Evolutionary conservation across 2,329 filamentous ascomycete genomes (phyloP), one percentile per base, ranked within the genome.

Genomic region (Cercospora sp.): DNA sequence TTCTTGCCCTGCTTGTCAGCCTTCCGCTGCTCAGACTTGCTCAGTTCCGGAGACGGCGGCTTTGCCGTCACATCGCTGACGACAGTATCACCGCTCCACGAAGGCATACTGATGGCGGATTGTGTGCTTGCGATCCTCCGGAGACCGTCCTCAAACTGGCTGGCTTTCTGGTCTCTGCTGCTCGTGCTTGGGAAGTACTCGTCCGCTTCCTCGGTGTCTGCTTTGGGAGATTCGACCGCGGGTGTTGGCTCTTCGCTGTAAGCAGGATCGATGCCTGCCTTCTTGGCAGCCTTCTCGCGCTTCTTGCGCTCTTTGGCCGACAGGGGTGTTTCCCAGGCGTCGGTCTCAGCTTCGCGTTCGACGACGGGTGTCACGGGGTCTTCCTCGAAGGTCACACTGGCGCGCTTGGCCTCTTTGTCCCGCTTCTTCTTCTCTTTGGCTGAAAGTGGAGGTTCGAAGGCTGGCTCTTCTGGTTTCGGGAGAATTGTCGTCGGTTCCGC

Each of bases 391-490:
- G 67, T 60, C 42, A 62, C 62, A 3, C 36, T 58, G 30, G 59
- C 42, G 45, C 74, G 71, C 48, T 80, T 79, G 7, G 78, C 76
- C 42, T 77, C 79, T 70, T 81, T 84, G 2, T 83, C 83, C 16
- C 77, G 79, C 72, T 81, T 83, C 77, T 82, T 83, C 69, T 78
- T 71, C 75, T 79, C 77, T 57, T 79, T 79, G 70, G 75, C 75
- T 63, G 70, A 75, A 20, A 77, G 71, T 18, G 73, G 79, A 70
- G 55, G 75, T 73, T 73, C 80, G 80, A 70, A 77, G 63, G 67
- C 70, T 60, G 77, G 64, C 51, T 69, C 70, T 45, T 69, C 70
- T 26, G 53, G 39, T n/a, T 51, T 58, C 20, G 30, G 63, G 31
- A 45, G 31, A 28, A 60, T 59, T 7, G 66, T 63, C 6, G 57